phyloP scores from a whole-genome alignment of 2,329 filamentous ascomycete genomes.

The Penicillium sp. region DNA sequence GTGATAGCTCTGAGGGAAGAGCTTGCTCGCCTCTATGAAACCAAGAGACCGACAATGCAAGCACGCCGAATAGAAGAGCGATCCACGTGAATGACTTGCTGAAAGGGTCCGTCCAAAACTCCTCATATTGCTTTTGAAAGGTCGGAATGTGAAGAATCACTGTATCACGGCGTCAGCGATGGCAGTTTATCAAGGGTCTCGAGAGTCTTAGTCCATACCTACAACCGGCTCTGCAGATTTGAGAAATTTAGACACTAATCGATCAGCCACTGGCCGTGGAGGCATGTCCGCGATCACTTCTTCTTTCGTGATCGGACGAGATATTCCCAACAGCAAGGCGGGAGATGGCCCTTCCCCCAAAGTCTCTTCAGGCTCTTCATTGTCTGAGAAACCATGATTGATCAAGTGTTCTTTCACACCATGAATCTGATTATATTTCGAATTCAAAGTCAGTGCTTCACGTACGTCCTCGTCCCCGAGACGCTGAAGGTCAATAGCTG shows the following conservation, averaged over 20 bases:
- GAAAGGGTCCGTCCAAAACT: conserved; percentile 27
- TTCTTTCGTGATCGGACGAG: conserved; percentile 21
- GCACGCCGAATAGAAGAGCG: conserved; percentile 24
- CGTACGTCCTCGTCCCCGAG: too few relatives aligned
- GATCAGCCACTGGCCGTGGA: conserved; percentile 26
- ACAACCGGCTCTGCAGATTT: conserved; percentile 29
- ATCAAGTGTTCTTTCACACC: conserved; percentile 29
- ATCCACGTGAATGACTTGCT: conserved; percentile 28
- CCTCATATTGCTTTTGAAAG: conserved; percentile 30
- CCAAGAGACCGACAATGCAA: conserved; percentile 25
- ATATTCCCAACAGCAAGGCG: conserved; percentile 25
- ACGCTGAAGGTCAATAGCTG: not conserved
- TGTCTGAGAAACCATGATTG: conserved; percentile 18
- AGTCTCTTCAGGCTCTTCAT: conserved; percentile 20
- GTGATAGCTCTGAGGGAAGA: conserved; percentile 14
- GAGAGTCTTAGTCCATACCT: conserved; percentile 13
- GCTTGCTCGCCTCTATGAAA: conserved; percentile 21
- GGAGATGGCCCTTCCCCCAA: conserved; percentile 19
- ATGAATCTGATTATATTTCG: conserved; percentile 22
- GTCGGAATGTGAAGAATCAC: conserved; percentile 28
- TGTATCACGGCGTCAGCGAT: conserved; percentile 5
- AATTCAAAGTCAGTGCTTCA: too few relatives aligned
- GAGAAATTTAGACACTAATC: conserved; percentile 30
- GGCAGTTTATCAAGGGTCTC: not conserved
- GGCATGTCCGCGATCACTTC: conserved; percentile 31